A percentile compares a stretch with the other conserved stretches of the same genome.
These are phyloP conservation scores for Brassica rapa DNA, from an alignment of 345 rosid species.

Conservation along the genomic window DNA sequence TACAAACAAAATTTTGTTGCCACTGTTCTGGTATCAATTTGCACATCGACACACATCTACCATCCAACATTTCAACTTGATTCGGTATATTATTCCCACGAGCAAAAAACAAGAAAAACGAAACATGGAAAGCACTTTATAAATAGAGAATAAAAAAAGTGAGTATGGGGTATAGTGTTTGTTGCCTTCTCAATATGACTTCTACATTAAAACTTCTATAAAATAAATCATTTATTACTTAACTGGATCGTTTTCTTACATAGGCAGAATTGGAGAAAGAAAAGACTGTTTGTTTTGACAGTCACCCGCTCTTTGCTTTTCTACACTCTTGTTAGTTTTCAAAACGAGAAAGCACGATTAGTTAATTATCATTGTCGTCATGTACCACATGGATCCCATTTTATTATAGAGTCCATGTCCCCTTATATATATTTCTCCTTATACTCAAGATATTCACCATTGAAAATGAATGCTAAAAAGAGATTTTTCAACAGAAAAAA, in stretches of 20 bases:
- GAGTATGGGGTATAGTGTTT: constrained; percentile 23
- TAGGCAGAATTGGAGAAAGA: not conserved
- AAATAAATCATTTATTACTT: not conserved
- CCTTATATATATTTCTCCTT: not conserved
- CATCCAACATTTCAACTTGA: not conserved
- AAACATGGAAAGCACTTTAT: constrained; percentile 13
- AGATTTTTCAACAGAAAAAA: too few relatives aligned
- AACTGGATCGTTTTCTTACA: not conserved
- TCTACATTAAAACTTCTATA: not conserved
- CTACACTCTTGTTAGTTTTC: not conserved
- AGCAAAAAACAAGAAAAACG: not conserved
- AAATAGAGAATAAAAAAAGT: constrained; percentile 19
- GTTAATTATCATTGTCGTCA: not conserved
- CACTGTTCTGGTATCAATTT: not conserved
- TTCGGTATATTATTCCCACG: not conserved
- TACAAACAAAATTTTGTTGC: not conserved
- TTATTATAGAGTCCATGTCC: not conserved
- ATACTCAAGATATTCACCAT: too few relatives aligned
- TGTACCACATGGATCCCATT: not conserved
- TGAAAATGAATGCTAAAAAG: too few relatives aligned
- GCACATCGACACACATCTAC: constrained; percentile 8
- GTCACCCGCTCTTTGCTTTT: constrained; percentile 5
- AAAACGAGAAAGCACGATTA: not conserved
- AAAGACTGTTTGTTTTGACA: not conserved
- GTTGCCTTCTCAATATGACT: constrained; percentile 10